Base-by-base conservation (phyloP, 1,284 basidiomycete species). In the Trichosporon ovoides region DNA sequence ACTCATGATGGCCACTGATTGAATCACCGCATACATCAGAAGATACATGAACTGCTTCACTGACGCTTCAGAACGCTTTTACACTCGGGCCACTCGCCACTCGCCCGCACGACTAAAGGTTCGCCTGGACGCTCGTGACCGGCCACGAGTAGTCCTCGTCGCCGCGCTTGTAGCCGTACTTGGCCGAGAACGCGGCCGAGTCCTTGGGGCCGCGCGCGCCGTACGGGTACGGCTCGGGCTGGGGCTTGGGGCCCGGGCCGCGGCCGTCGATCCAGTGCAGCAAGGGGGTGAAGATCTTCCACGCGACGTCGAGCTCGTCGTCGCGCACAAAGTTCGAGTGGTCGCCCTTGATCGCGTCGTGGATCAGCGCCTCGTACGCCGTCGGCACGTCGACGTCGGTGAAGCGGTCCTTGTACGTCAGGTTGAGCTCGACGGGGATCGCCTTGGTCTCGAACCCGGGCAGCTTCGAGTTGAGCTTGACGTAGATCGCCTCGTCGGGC, bases 281-380 rank as follows among this genome's bases (percentile, higher is more conserved):
- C 73, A 94, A 89, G 16, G 91, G 91, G 18, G 91, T 95, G 80
- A 94, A 95, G 77, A 95, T 94, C 89, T 93, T 94, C 93, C 93
- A 97, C 12, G 93, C 92, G 57, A 87, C 86, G 71, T 96, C 92
- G 67, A 96, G 81, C 78, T 96, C 93, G 76, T 97, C 93, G 75
- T 96, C 85, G 66, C 93, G 85, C 51, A 97, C 93, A 80, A 96
- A 96, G 76, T 81, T 79, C 38, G 76, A 78, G 68, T 79, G 79
- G 66, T 81, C 79, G 38, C 80, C 79, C 69, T 87, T 89, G 74
- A 95, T 82, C 7, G 89, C 89, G 71, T 95, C 91, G 61, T 93
- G 82, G 69, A 95, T 91, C 57, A 95, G 84, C 18, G 87, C 86
- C 79, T 96, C 92, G 76, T 96, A 96, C 34, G 93, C 92, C 80